Evolutionary conservation across 2,329 filamentous ascomycete genomes (phyloP).

Genomic region (Polychaeton citri): DNA sequence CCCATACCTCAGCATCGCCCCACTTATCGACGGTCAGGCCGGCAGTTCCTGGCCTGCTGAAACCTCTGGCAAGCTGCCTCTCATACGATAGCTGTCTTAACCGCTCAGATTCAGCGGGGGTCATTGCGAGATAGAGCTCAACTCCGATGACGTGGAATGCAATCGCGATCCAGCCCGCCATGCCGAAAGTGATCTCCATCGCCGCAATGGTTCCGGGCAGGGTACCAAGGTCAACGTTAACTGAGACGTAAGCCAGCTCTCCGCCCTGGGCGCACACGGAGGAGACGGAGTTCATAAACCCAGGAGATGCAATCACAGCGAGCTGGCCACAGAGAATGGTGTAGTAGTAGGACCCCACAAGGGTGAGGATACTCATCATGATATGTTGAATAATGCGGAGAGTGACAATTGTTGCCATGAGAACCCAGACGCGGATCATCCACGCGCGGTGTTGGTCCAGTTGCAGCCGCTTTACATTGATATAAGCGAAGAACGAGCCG

Average conservation of each 20-base stretch:
- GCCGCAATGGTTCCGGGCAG: conserved; percentile 25
- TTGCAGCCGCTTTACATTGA: conserved; percentile 47
- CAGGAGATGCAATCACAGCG: conserved; percentile 23
- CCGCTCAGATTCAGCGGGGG: conserved; percentile 40
- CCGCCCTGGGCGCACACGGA: conserved; percentile 29
- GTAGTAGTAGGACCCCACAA: conserved; percentile 21
- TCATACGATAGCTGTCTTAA: conserved; percentile 44
- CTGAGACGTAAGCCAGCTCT: conserved; percentile 19
- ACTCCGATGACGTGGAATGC: conserved; percentile 35
- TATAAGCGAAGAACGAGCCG: conserved; percentile 34
- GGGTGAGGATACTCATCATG: conserved; percentile 26
- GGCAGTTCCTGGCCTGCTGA: conserved; percentile 29
- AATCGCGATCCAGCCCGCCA: conserved; percentile 40
- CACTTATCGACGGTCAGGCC: too few species aligned
- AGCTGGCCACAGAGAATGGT: conserved; percentile 38
- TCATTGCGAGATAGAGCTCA: conserved; percentile 36
- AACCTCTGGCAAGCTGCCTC: conserved; percentile 41
- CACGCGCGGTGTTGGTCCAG: conserved; percentile 52
- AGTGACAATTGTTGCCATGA: conserved; percentile 41
- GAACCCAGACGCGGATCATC: conserved; percentile 40
- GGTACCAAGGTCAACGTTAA: conserved; percentile 16
- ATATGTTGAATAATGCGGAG: conserved; percentile 36
- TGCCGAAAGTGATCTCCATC: conserved; percentile 38
- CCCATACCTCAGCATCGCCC: too few species aligned
- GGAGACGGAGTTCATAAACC: conserved; percentile 28